Evolutionary conservation across 345 rosid species (phyloP), one percentile per base, ranked within the genome.

Genomic region (Aquilaria sinensis): DNA sequence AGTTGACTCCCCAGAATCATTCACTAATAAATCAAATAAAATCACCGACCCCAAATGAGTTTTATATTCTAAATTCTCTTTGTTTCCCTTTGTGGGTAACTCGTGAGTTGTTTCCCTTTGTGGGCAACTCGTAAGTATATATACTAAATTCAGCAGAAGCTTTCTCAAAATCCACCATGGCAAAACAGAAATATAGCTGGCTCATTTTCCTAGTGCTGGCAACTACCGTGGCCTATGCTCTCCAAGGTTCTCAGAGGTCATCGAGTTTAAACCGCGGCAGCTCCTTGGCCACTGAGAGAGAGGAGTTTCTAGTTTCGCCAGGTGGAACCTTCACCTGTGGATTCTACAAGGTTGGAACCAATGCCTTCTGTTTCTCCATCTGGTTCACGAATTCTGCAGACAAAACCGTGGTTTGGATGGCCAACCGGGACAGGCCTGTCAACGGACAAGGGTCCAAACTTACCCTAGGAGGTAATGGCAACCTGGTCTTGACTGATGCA

Each of bases 351-450:
- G 69, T 70, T 30, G 74, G 74, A 8, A 41, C 23, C 31, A 65
- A 65, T 5, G 66, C 74, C 15, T 65, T 60, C 55, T 53, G 64
- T 51, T 72, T 31, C 41, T 57, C 75, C 47, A 72, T 72, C 60
- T 71, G 75, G 75, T 66, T 66, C 75, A 56, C 71, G 10, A 66
- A 66, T 47, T 66, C 63, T 14, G 47, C 31, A 16, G 57, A 66
- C 62, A 74, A 13, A 47, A 70, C 78, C 2, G 67, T 74, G 29
- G 74, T 65, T 53, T 74, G 74, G 78, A 66, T 66, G 68, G 78
- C 74, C 12, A 74, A 70, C 65, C 62, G 78, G 31, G 71, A 74
- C 54, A 56, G 0, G 14, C 78, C 78, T 1, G 74, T 75, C 32
- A 75, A 75, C n/a, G 75, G 78, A 13, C 58, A 52, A 53, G 15